Evolutionary conservation across 768 basidiomycete genomes (phyloP), one percentile per base, ranked within the genome.

Genomic region (Leccinum rimulosum): DNA sequence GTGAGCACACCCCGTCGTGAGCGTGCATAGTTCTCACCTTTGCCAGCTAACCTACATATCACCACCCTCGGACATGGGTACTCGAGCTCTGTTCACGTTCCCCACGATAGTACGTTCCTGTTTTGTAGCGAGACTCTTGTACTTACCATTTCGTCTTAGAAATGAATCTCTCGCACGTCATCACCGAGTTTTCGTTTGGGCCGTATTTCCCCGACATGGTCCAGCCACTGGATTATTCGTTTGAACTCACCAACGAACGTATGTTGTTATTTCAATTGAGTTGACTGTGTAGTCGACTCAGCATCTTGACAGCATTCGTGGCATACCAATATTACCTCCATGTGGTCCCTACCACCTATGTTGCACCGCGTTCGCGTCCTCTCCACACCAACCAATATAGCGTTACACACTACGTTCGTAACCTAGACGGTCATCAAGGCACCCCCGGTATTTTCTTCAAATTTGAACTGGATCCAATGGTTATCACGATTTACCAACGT

Each of bases 381-480:
- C 73, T 93, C 3, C 70, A 82, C 43, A 94, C 92, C 3, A 82
- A 91, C 68, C 92, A 96, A 73, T 98, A 98, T 76, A 92, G 91
- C 50, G 96, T 98, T 6, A 98, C 93, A 0, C 93, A 97, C 74
- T 96, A 98, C 65, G 86, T 83, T 2, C 85, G 91, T 31, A 80
- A 83, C 17, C 76, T 97, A 3, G 77, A 84, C 19, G 89, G 92
- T 68, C 84, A 91, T 62, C 75, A 79, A 15, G 92, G 91, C 7
- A 88, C 93, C 0, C 96, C 96, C 0, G 95, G 92, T 15, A 96
- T 98, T 70, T 98, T 96, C 80, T 97, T 98, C 88, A 97, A 98
- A 74, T 98, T 93, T 71, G 95, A 99, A 59, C 76, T 98, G 38
- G 96, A 99, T 69, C 94, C 95, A 1, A 82, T 99, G 75, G 79